A percentile compares a stretch with the other conserved stretches of the same genome.
These are phyloP conservation scores for Aspergillus sp. DNA, from an alignment of 2,329 filamentous ascomycete genomes.

Conservation along the genomic window DNA sequence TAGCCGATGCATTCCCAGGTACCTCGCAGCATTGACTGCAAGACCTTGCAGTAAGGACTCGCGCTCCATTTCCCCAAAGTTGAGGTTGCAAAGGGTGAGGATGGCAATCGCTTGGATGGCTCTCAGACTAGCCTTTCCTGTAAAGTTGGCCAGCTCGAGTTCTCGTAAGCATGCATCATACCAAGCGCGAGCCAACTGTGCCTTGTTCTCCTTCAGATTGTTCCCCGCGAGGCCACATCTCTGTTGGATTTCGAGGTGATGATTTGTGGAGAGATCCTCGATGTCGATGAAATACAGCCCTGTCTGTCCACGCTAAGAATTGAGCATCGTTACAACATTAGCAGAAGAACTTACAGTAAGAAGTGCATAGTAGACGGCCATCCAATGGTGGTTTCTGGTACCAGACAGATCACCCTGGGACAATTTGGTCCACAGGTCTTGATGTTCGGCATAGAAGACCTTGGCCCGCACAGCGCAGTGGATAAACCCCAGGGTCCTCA, in stretches of 20 bases:
- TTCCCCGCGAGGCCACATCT: not conserved
- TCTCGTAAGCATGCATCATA: not conserved
- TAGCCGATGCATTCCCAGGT: constrained; percentile 7
- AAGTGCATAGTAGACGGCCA: constrained; percentile 6
- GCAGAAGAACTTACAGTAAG: not conserved
- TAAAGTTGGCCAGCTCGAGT: not conserved
- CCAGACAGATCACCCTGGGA: not conserved
- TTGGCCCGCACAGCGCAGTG: constrained; percentile 7
- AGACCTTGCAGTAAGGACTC: constrained; percentile 7
- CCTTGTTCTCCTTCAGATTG: not conserved
- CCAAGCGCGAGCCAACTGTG: not conserved
- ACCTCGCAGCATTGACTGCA: constrained; percentile 7
- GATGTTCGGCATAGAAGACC: constrained; percentile 3
- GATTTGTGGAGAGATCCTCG: not conserved
- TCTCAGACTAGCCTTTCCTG: not conserved
- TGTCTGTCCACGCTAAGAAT: not conserved
- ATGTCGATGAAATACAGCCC: constrained; percentile 1
- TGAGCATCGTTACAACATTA: not conserved
- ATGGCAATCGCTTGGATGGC: constrained; percentile 5
- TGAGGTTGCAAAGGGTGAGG: constrained; percentile 1
- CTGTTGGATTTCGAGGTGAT: not conserved
- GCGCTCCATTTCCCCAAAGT: constrained; percentile 9
- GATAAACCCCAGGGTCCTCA: constrained; percentile 3
- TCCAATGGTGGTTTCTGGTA: constrained; percentile 3
- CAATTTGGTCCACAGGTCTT: constrained; percentile 3